Evolutionary conservation across 805 yeast genomes (phyloP).

Genomic region (Tetrapisispora phaffii): DNA sequence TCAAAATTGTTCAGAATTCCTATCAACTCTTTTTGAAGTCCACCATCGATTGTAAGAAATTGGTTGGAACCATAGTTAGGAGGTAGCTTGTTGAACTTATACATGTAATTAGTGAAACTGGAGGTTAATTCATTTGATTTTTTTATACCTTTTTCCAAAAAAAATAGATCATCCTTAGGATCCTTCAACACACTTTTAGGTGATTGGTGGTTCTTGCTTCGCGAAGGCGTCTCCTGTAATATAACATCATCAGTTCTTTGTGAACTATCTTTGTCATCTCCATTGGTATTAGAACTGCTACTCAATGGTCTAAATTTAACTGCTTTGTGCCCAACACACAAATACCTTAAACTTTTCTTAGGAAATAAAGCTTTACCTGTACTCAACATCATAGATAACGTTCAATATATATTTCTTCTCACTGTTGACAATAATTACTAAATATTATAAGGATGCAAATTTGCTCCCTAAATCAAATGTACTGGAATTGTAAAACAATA

Average conservation of each 20-base stretch:
- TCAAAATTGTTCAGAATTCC: slow-evolving; percentile 47
- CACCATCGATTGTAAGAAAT: slow-evolving; percentile 36
- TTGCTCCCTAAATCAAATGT: neutral
- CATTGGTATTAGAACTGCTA: neutral
- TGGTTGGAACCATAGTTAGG: slow-evolving; percentile 53
- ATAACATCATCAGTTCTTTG: too few relatives aligned
- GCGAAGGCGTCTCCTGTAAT: neutral
- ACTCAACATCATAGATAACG: neutral
- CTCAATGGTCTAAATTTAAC: neutral
- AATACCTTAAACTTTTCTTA: neutral
- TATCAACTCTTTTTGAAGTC: slow-evolving; percentile 37
- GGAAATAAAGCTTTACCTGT: neutral
- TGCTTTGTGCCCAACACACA: too few relatives aligned
- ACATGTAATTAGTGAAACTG: slow-evolving; percentile 20
- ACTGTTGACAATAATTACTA: too few relatives aligned
- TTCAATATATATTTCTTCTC: neutral
- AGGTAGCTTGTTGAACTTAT: slow-evolving; percentile 38
- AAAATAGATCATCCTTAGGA: slow-evolving; percentile 1
- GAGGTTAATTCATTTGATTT: slow-evolving; percentile 19
- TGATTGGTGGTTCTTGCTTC: neutral
- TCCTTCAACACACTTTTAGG: neutral
- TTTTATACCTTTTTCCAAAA: slow-evolving; percentile 22
- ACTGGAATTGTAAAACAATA: too few relatives aligned
- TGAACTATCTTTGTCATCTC: neutral
- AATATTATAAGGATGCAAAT: too few relatives aligned